Conservation (phyloP, 2,329 filamentous ascomycete genomes). For the Trichoderma sp. region DNA sequence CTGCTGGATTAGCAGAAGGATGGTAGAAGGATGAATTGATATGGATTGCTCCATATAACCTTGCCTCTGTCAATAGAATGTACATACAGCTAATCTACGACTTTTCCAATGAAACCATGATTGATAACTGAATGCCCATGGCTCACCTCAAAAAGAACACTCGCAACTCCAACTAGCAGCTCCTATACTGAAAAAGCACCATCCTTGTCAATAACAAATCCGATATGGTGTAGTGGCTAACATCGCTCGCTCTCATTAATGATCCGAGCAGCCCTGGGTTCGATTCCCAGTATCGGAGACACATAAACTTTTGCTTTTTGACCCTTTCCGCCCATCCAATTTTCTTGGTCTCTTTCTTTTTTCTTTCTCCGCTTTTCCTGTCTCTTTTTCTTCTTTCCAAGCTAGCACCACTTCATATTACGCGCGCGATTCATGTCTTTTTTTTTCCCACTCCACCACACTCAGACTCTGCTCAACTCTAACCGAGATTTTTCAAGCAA, state of each 20-base stretch:
- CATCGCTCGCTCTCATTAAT: constrained; percentile 36
- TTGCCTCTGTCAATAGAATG: neutral
- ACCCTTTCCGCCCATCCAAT: no score
- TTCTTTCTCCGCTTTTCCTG: neutral
- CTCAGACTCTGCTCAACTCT: neutral
- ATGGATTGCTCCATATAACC: neutral
- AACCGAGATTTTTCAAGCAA: no score
- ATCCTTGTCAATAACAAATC: constrained; percentile 19
- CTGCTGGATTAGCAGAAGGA: no score
- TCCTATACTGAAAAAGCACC: neutral
- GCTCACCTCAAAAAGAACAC: no score
- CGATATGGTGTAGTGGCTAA: constrained; percentile 43
- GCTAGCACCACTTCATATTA: neutral
- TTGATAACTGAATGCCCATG: no score
- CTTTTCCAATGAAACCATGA: neutral
- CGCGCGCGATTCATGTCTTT: neutral
- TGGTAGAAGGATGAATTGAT: neutral
- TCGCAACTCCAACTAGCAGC: neutral
- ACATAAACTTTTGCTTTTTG: neutral
- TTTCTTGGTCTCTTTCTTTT: neutral
- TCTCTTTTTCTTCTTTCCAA: neutral
- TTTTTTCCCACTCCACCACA: neutral
- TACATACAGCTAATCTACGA: neutral
- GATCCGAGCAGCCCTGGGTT: constrained; percentile 27
- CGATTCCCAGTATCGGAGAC: constrained; percentile 28